These are phyloP conservation scores for Gaeumannomyces tritici DNA, from an alignment of 2,329 filamentous ascomycete species.

Conservation along the genomic window DNA sequence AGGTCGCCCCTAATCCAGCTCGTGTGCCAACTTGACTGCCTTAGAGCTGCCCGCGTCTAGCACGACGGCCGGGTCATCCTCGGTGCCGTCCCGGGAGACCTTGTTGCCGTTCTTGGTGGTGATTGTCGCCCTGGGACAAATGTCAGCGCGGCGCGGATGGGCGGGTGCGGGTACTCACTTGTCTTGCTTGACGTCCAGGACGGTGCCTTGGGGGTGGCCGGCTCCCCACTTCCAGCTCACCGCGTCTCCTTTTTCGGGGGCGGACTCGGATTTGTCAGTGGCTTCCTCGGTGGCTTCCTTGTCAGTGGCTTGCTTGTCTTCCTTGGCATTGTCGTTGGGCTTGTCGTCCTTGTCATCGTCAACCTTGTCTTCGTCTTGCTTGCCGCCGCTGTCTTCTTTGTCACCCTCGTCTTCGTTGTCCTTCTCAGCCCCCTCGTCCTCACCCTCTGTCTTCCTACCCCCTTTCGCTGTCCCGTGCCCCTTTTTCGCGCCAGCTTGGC, in stretches of 20 bases:
- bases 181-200: conserved; percentile 30
- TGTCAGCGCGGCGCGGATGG: not conserved
- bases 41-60: conserved; percentile 31
- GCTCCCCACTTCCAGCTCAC: conserved; percentile 37
- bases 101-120: conserved; percentile 30
- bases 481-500: not conserved
- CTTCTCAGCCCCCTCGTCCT: not conserved
- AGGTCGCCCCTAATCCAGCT: conserved; percentile 18
- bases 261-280: not conserved
- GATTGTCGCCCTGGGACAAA: conserved; percentile 20
- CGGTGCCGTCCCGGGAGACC: conserved; percentile 27
- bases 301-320: too few relatives aligned
- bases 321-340: too few relatives aligned
- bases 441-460: not conserved
- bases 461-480: not conserved
- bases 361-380: too few relatives aligned
- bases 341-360: too few relatives aligned
- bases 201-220: conserved; percentile 31
- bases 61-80: conserved; percentile 32
- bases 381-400: too few relatives aligned
- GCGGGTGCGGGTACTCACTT: conserved; percentile 21
- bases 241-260: conserved; percentile 23
- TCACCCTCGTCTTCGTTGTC: not conserved
- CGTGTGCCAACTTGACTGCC: conserved; percentile 29
- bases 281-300: too few relatives aligned